Base-by-base conservation (phyloP, 2,329 filamentous ascomycete genomes). In the Diaporthe ampelina region DNA sequence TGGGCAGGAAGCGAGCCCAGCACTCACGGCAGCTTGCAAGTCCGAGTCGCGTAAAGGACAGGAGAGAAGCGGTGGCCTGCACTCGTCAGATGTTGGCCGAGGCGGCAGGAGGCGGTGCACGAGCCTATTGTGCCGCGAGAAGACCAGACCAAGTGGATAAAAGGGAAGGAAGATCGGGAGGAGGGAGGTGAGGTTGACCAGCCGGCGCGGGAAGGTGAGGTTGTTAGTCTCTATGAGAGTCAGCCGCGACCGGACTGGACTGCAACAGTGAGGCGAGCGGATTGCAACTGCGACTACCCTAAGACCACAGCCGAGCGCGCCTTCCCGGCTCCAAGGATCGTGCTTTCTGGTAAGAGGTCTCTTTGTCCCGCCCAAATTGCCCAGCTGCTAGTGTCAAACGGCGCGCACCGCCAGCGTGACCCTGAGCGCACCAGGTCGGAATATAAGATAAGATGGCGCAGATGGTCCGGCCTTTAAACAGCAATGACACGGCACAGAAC, bases 341-440 rank as follows among this genome's bases (percentile, higher is more conserved):
- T 54, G 63, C 63, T 54, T n/a, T 40, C 21, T n/a, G 29, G 45
- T 40, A 32, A 54, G 45, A 68, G 63, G 63, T 19, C 63, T 54
- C 63, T 68, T 54, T 68, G 63, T 68, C 63, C 48, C 63, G 48
- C 63, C 63, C 63, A 68, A 54, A 40, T 68, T 68, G 63, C 63
- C 63, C 48, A 68, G 63, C 63, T 68, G 63, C 63, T 68, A 68
- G 63, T 68, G 63, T 54, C 63, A 68, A 68, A 68, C 63, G 63
- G 63, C 63, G 63, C 63, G 32, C 45, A 35, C 45, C 17, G 32
- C 45, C 45, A 24, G 63, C 63, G n/a, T 40, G 63, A 68, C 48
- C 63, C 63, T 68, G 48, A 68, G 13, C 29, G 17, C 48, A 45
- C 40, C 13, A 40, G 32, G 9, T 54, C 15, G 48, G 40, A 40